Conservation (phyloP, 352 stramenopile genomes). For the Globisporangium barbulae region DNA sequence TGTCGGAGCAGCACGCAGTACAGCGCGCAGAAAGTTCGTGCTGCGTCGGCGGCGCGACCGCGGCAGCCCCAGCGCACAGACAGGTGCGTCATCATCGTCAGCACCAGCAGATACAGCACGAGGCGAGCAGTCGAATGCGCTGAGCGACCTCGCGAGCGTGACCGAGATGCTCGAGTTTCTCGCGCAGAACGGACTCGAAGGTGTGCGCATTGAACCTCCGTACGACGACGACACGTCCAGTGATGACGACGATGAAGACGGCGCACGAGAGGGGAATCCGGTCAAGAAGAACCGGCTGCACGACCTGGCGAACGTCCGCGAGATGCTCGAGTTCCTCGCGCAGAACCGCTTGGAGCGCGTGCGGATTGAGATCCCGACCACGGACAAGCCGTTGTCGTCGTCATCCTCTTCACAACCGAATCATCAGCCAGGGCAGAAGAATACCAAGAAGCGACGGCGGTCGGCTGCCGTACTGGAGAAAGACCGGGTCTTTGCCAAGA, state of each 20-base stretch:
- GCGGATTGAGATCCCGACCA: neutral
- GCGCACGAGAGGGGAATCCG: neutral
- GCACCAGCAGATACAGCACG: neutral
- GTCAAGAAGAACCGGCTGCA: neutral
- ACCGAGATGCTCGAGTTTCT: slow-evolving; percentile 4
- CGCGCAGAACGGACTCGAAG: neutral
- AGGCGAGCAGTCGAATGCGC: neutral
- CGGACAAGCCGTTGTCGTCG: neutral
- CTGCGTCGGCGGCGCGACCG: neutral
- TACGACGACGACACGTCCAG: neutral
- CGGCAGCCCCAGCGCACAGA: neutral
- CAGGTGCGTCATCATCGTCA: neutral
- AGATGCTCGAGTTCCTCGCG: slow-evolving; percentile 5
- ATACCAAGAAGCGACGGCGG: slow-evolving; percentile 8
- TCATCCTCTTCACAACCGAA: too few relatives aligned
- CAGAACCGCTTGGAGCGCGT: neutral
- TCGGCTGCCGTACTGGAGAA: neutral
- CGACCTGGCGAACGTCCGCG: neutral
- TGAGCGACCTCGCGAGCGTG: slow-evolving; percentile 2
- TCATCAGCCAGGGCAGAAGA: neutral
- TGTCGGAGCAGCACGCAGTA: neutral
- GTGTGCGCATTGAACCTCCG: neutral
- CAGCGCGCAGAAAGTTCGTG: slow-evolving; percentile 4
- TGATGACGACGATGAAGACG: neutral
- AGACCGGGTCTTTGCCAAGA: slow-evolving; percentile 11